Evolutionary conservation across 345 rosid species (phyloP).

Genomic region (Euphorbia peplus): DNA sequence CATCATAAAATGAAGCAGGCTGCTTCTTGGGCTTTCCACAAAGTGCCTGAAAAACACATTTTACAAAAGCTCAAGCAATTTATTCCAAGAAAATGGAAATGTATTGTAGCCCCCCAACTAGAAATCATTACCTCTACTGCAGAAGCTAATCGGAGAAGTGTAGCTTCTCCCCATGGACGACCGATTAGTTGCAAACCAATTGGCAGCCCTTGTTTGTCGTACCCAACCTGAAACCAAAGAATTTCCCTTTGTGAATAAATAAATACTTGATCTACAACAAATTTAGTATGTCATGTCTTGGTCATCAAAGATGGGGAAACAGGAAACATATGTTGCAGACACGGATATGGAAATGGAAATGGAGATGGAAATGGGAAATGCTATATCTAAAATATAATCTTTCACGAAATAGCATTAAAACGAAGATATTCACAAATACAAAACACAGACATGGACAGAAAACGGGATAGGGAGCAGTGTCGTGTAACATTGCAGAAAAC

Average conservation of each 20-base stretch:
- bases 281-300: neutral
- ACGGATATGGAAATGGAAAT: too few species aligned
- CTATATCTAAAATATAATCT: too few species aligned
- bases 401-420: too few species aligned
- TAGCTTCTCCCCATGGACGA: conserved; percentile 85
- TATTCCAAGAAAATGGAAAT: neutral
- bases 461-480: too few species aligned
- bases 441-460: too few species aligned
- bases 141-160: conserved; percentile 60
- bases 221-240: conserved; percentile 55
- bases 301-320: neutral
- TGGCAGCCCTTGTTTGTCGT: conserved; percentile 84
- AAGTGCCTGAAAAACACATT: conserved; percentile 44
- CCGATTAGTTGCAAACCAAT: conserved; percentile 80
- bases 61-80: neutral
- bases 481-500: too few species aligned
- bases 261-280: neutral
- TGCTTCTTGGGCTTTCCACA: conserved; percentile 47
- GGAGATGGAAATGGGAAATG: too few species aligned
- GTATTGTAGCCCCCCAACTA: neutral
- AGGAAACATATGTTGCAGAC: too few species aligned
- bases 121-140: conserved; percentile 57
- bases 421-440: too few species aligned
- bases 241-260: neutral
- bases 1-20: conserved; percentile 57